Conservation (phyloP, 2,329 filamentous ascomycete genomes). For the Claviceps lovelessii region DNA sequence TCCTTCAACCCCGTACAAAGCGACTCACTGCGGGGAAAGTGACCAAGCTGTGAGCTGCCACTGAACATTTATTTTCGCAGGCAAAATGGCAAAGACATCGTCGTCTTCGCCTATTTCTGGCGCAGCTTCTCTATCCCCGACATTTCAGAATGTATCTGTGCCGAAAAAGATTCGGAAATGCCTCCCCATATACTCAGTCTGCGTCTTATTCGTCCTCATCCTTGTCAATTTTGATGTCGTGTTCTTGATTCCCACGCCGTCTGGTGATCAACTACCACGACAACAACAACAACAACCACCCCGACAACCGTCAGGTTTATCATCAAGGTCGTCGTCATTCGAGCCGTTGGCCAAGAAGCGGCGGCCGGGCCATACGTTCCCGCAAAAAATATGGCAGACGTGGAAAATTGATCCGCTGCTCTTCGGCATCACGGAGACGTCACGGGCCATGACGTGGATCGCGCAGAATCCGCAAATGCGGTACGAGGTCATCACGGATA, state of each 20-base stretch:
- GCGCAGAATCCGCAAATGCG: conserved; percentile 50
- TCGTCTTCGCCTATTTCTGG: neutral
- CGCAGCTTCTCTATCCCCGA: conserved; percentile 5
- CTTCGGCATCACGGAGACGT: conserved; percentile 50
- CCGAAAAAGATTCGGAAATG: conserved; percentile 34
- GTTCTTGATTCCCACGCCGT: neutral
- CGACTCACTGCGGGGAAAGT: too few species aligned
- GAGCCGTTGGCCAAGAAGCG: conserved; percentile 1
- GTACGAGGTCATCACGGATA: conserved; percentile 57
- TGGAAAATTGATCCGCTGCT: conserved; percentile 57
- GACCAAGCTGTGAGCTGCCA: neutral
- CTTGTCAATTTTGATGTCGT: neutral
- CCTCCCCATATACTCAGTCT: conserved; percentile 30
- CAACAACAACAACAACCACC: neutral
- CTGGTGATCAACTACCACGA: neutral
- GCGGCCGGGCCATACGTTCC: conserved; percentile 31
- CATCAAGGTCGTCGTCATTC: neutral
- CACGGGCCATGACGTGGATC: conserved; percentile 49
- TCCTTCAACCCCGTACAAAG: neutral
- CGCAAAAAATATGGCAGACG: conserved; percentile 60
- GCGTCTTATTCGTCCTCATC: conserved; percentile 23
- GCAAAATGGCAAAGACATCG: neutral
- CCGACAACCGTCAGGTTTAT: neutral
- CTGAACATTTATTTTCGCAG: neutral
- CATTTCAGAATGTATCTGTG: conserved; percentile 21